phyloP scores from a whole-genome alignment of 2,329 filamentous ascomycete species.

The Ophiognomonia clavigignenti-juglandacearum region DNA sequence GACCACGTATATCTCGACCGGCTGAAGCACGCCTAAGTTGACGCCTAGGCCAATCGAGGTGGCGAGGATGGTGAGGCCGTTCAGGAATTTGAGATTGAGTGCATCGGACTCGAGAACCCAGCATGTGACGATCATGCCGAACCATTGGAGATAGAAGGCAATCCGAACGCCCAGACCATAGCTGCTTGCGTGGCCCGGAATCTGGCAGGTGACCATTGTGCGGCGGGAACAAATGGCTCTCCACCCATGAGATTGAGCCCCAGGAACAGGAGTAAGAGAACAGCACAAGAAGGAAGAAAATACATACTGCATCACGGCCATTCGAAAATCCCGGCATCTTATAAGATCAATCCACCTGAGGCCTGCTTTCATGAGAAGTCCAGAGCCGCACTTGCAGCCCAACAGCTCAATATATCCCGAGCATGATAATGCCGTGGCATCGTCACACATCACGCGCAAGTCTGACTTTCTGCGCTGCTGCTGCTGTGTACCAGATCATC shows the following conservation, averaged over 20 bases:
- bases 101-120: slow-evolving; percentile 14
- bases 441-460: too few relatives aligned
- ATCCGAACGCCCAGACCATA: slow-evolving; percentile 16
- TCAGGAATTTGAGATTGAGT: slow-evolving; percentile 11
- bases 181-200: slow-evolving; percentile 1
- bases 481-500: too few relatives aligned
- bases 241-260: not conserved
- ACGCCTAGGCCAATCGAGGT: slow-evolving; percentile 9
- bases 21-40: slow-evolving; percentile 4
- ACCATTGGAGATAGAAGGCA: slow-evolving; percentile 17
- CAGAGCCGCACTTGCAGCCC: not conserved
- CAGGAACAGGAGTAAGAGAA: not conserved
- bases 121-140: slow-evolving; percentile 11
- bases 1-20: slow-evolving; percentile 18
- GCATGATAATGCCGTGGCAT: too few relatives aligned
- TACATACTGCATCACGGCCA: not conserved
- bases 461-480: too few relatives aligned
- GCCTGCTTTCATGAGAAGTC: not conserved
- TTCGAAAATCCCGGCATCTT: not conserved
- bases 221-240: not conserved
- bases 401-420: not conserved
- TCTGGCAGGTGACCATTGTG: slow-evolving; percentile 10
- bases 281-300: not conserved
- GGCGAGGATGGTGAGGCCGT: slow-evolving; percentile 11
- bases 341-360: too few relatives aligned